Evolutionary conservation across 148 eudicot species (phyloP), one percentile per base, ranked within the genome.

Genomic region (Cornus suecica): DNA sequence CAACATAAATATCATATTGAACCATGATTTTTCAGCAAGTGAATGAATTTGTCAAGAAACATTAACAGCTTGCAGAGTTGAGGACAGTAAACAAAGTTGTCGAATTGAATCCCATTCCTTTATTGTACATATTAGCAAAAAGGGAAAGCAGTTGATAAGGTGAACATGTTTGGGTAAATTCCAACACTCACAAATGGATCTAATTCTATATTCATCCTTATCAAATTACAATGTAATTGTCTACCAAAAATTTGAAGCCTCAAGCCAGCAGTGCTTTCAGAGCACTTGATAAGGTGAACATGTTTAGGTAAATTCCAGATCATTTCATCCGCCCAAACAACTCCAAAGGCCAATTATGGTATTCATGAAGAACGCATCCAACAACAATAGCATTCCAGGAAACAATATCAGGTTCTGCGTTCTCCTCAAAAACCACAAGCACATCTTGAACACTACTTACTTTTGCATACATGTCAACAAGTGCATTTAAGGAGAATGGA

Each of bases 321-420:
- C 72, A 76, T 63, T 82, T 86, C 93, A 91, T 89, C 80, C 45
- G 79, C 28, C 56, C 29, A 67, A 91, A 86, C 52, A 87, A 76
- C 41, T 82, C 85, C 82, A 89, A 75, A 68, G 93, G 91, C 80
- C 76, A 67, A 63, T 70, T 83, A 72, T 89, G 81, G 23, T 83
- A 73, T 56, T 87, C 93, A 60, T 83, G 90, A 20, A 78, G 86
- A 73, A 86, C 88, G 78, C 82, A 91, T 69, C 96, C 96, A 76
- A 93, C 90, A 77, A 89, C 86, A 30, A 91, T 51, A 54, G 91
- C 86, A 80, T 91, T 91, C 96, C 96, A 91, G 51, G 96, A 86
- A 77, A 91, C 90, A 60, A 83, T 86, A 82, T 91, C 91, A 9
- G 91, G 90, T 56, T 80, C 74, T 18, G 65, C 8, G 58, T 89